phyloP scores from a whole-genome alignment of 2,329 filamentous ascomycete genomes.

The Epichloe typhina region DNA sequence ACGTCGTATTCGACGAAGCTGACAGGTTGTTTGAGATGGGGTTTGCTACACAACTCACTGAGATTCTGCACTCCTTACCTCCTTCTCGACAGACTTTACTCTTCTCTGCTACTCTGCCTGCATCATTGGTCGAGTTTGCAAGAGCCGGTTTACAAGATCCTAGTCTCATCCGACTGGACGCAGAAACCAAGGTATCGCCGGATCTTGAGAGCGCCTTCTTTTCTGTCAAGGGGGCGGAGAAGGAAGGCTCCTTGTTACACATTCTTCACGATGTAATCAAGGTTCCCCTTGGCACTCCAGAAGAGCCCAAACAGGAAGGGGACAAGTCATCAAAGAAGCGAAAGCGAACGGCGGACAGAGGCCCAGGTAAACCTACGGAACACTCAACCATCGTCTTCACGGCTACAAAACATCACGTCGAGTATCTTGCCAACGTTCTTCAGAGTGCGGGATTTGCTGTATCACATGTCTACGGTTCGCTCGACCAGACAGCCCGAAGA shows the following conservation, averaged over 20 bases:
- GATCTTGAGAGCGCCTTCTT: constrained; percentile 96
- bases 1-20: constrained; percentile 95
- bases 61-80: constrained; percentile 84
- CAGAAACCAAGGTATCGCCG: constrained; percentile 89
- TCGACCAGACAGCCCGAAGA: constrained; percentile 87
- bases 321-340: constrained; percentile 51
- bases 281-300: constrained; percentile 60
- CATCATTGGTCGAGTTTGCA: constrained; percentile 90
- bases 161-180: constrained; percentile 76
- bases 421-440: constrained; percentile 79
- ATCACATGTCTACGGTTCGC: constrained; percentile 85
- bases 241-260: constrained; percentile 83
- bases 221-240: constrained; percentile 79
- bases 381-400: constrained; percentile 93
- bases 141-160: constrained; percentile 88
- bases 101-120: constrained; percentile 90
- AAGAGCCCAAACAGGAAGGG: constrained; percentile 32
- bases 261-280: constrained; percentile 86
- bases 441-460: constrained; percentile 70
- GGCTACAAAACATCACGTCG: constrained; percentile 93
- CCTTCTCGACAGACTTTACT: constrained; percentile 75
- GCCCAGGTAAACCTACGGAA: constrained; percentile 57
- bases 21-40: constrained; percentile 98
- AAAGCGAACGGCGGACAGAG: constrained; percentile 45
- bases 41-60: constrained; percentile 82